Base-by-base conservation (phyloP, 768 basidiomycete species). In the Paxillus involutus region DNA sequence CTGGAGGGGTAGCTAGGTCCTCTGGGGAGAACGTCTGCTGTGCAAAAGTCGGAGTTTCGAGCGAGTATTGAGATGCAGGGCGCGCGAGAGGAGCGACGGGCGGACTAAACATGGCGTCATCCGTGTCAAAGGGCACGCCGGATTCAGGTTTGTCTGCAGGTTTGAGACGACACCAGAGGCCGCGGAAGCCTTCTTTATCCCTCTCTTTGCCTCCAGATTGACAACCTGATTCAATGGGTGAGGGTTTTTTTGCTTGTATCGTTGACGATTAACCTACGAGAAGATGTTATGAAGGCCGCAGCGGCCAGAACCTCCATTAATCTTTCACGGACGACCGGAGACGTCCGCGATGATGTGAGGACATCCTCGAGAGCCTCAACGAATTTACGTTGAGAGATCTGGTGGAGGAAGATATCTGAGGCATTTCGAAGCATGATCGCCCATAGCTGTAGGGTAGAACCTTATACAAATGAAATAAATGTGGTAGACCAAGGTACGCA, bases 361-460 rank as follows among this genome's bases (percentile, higher is more conserved):
- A 90, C 78, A 16, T 92, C 89, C 56, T 93, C 91, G 16, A 94
- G 73, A 1, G 82, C 84, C 48, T 91, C 87, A 17, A 89, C 70
- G 63, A 94, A 94, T 66, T 93, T 93, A 62, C 84, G 83, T 32
- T 85, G 77, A 13, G 82, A 79, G 37, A 83, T 86, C 60, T 90
- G 85, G 12, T 78, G 69, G 35, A 91, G 80, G 63, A 94, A 93
- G 13, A 81, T 64, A 10, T 86, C 83, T 0, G 85, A 81, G 3
- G 86, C 85, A 64, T 95, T 94, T 29, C 85, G 84, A 36, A 95
- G 79, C 86, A 95, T 89, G 60, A 95, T 86, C 3, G 92, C 87
- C 94, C 93, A 95, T 7, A 97, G 66, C 89, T 91, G 57, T 19
- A 6, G 29, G 30, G 35, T 33, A 17, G 19, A 48, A 8, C 17